Conservation (phyloP, 257 asterid species). For the Solanum sejunctum region DNA sequence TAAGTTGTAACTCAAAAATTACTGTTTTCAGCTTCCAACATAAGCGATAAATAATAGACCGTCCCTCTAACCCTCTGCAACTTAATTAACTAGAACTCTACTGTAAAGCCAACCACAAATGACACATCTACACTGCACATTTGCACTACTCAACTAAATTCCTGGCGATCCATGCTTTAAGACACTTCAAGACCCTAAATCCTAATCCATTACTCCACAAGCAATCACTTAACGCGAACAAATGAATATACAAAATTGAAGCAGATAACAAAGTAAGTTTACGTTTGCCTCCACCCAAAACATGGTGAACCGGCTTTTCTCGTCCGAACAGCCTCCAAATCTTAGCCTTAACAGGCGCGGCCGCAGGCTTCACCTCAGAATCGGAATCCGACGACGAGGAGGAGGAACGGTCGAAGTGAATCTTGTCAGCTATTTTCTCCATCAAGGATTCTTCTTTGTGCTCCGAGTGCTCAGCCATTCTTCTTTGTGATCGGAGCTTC, state of each 20-base stretch:
- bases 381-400: constrained; percentile 47
- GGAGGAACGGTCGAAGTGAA: constrained; percentile 29
- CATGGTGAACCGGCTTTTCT: constrained; percentile 63
- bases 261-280: neutral
- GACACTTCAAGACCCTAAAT: neutral
- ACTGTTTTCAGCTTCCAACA: neutral
- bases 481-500: neutral
- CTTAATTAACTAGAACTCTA: neutral
- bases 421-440: constrained; percentile 44
- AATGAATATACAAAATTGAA: neutral
- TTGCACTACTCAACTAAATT: neutral
- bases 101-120: neutral
- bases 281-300: constrained; percentile 80
- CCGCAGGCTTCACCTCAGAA: constrained; percentile 15
- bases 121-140: neutral
- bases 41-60: neutral
- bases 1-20: neutral
- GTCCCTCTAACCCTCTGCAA: neutral
- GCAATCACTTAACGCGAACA: neutral
- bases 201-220: neutral
- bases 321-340: constrained; percentile 40
- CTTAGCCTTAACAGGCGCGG: constrained; percentile 21
- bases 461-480: constrained; percentile 66
- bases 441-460: constrained; percentile 48
- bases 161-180: neutral